Base-by-base conservation (phyloP, 176 grass and related monocot genomes). In the Ensete ventricosum region DNA sequence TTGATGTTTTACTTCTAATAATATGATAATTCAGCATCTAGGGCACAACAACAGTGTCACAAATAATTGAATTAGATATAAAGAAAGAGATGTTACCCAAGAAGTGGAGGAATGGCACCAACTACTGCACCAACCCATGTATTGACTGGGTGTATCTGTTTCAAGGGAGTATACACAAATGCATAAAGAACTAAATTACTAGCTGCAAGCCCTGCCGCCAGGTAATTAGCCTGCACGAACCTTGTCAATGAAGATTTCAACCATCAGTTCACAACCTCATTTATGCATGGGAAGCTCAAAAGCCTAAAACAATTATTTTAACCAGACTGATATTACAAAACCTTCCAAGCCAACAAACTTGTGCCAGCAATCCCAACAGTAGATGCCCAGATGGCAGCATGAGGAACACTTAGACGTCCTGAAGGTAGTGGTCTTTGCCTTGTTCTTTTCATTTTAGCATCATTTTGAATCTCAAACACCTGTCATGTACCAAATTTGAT, bases 101-200 rank as follows among this genome's bases (percentile, higher is more conserved):
- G 82, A 87, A 98, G 94, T 69, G 94, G 94, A 63, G 94, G 94
- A 87, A 98, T 98, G 67, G 94, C 94, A 64, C 94, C 90, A 83
- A 98, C 86, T 76, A 98, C 57, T 66, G 94, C 94, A 79, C 94
- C 94, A 79, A 98, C 94, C 94, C 94, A 98, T 87, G 94, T 98
- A 89, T 98, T 98, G 49, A 89, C 68, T 50, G 94, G 94, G 73
- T 98, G 94, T 85, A 98, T 93, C 85, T 98, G 94, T 83, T 98
- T 98, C 73, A 98, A 82, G 23, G 94, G 90, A 78, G 94, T 98
- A 72, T 98, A 98, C n/a, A 93, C 83, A 84, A 98, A 98, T 79
- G 94, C 90, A 81, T 98, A 98, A 50, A 98, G 78, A 87, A 93
- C 59, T 10, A 97, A 86, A 85, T 97, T 97, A 62, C 81, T 90